Base-by-base conservation (phyloP, 768 basidiomycete genomes). In the Kwoniella heveanensis region DNA sequence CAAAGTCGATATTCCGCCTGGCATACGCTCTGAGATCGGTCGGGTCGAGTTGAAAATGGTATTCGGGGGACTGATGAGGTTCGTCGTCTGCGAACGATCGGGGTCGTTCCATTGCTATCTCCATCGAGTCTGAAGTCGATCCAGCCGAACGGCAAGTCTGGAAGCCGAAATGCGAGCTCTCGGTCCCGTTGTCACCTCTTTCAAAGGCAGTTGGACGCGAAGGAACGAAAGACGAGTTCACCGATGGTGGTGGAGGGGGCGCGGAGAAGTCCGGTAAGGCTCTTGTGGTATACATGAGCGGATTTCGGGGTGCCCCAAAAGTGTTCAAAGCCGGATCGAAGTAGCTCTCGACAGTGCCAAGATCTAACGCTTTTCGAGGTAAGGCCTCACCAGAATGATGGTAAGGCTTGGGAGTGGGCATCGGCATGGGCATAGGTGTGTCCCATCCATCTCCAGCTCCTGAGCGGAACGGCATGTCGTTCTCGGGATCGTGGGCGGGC, bases 271-370 rank as follows among this genome's bases (percentile, higher is more conserved):
- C 60, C n/a, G 60, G 60, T 54, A 54, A 25, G 13, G 5, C 22
- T 1, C 36, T 13, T 52, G 49, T 51, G 24, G 39, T n/a, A 24
- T 27, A 17, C 37, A 10, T 21, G n/a, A 15, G 21, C 17, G 26
- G 44, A 2, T 19, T 61, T 25, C 29, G 27, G 13, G 25, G 50
- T 8, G 53, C 26, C 15, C 60, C 51, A n/a, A 62, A 55, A n/a
- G 54, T 62, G 21, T 39, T 48, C 1, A 55, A 22, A 2, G 27
- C 39, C 1, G 51, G 26, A 36, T 62, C 60, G 17, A 55, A 62
- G n/a, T 62, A 56, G 44, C 60, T 62, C 25, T 62, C 60, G 6
- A 26, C 46, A 21, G 60, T 62, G 15, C 60, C 60, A 8, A 62
- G 32, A 50, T 55, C 46, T 17, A 60, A 26, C 21, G 48, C 48